A percentile compares a stretch with the other conserved stretches of the same genome.
These are phyloP conservation scores for Thuja plicata DNA, from an alignment of 83 land plant genomes.

Conservation along the genomic window DNA sequence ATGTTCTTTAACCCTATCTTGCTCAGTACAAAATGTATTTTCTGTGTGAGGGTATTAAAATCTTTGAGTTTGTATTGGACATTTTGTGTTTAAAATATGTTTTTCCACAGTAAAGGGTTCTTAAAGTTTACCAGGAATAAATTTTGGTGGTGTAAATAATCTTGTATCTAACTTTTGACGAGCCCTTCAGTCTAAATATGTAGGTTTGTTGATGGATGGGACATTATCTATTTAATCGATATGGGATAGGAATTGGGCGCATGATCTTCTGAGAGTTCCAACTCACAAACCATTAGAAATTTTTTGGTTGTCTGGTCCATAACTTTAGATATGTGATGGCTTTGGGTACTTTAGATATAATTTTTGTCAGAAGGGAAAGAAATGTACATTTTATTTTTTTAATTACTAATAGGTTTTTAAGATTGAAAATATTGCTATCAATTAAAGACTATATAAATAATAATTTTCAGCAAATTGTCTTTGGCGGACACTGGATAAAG, in stretches of 20 bases:
- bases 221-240: not conserved
- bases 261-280: not conserved
- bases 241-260: not conserved
- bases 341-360: not conserved
- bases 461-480: conserved; percentile 1
- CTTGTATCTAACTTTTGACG: not conserved
- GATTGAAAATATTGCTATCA: not conserved
- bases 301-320: not conserved
- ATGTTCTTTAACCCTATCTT: not conserved
- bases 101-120: not conserved
- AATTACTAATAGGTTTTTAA: not conserved
- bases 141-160: not conserved
- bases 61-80: not conserved
- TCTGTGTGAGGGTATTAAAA: not conserved
- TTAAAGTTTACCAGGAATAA: not conserved
- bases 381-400: not conserved
- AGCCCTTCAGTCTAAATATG: not conserved
- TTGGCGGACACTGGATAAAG: not conserved
- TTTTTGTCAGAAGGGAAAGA: not conserved
- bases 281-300: not conserved
- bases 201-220: not conserved
- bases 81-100: not conserved
- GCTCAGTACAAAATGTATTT: not conserved
- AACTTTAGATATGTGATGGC: not conserved
- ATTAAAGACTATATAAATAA: not conserved